These are phyloP conservation scores for Neonectria sp. DNA, from an alignment of 2,329 filamentous ascomycete genomes.

Conservation along the genomic window DNA sequence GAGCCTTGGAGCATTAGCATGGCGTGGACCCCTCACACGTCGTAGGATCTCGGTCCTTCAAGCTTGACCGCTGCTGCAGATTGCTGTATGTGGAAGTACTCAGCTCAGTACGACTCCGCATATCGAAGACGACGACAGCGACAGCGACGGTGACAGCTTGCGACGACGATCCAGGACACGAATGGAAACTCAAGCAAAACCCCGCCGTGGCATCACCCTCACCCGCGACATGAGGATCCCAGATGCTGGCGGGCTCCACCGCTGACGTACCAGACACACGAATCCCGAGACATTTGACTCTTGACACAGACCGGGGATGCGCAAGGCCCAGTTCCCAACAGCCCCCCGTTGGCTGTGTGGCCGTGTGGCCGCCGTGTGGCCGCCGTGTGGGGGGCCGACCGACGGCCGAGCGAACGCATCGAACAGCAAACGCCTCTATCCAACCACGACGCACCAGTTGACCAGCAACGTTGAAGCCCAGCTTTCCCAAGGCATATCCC, in stretches of 20 bases:
- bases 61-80: conserved; percentile 6
- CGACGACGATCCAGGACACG: conserved; percentile 15
- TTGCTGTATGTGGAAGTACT: no score
- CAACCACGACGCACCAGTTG: background rate
- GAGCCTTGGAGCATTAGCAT: conserved; percentile 1
- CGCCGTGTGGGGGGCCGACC: conserved; percentile 1
- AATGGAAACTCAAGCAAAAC: conserved; percentile 4
- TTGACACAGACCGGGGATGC: conserved; percentile 14
- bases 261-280: conserved; percentile 32
- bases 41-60: background rate
- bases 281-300: conserved; percentile 24
- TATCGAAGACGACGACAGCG: background rate
- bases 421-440: background rate
- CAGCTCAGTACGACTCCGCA: no score
- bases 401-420: conserved; percentile 4
- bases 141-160: background rate
- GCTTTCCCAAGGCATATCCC: conserved; percentile 3
- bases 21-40: conserved; percentile 3
- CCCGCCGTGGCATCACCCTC: conserved; percentile 14
- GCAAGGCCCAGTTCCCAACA: background rate
- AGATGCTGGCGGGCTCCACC: conserved; percentile 27
- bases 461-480: background rate
- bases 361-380: background rate
- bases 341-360: background rate
- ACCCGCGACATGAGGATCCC: conserved; percentile 20